Conservation (phyloP, 495 filamentous ascomycete genomes). For the Aspergillus leporis region DNA sequence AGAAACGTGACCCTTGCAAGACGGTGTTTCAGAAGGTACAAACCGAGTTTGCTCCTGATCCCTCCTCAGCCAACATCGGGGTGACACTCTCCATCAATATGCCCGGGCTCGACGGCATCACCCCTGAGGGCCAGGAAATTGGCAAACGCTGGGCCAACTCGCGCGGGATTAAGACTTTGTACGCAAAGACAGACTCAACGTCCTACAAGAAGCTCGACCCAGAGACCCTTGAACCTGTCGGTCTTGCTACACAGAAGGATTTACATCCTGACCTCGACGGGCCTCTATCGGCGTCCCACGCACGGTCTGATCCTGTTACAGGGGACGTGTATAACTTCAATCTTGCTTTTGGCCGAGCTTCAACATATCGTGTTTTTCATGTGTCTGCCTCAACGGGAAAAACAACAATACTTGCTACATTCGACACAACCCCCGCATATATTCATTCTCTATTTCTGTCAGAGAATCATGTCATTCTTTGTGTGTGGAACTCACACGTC, state of each 20-base stretch:
- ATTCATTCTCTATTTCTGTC: conserved; percentile 75
- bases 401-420: conserved; percentile 69
- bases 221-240: conserved; percentile 68
- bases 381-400: conserved; percentile 59
- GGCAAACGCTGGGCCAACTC: conserved; percentile 23
- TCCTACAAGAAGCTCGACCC: conserved; percentile 62
- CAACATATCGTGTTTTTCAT: conserved; percentile 66
- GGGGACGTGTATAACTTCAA: conserved; percentile 83
- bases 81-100: conserved; percentile 62
- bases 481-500: conserved; percentile 58
- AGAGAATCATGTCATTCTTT: conserved; percentile 64
- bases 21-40: conserved; percentile 67
- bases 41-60: conserved; percentile 46
- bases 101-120: conserved; percentile 42
- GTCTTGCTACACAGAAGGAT: conserved; percentile 51
- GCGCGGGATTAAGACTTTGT: conserved; percentile 48
- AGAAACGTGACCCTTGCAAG: conserved; percentile 67
- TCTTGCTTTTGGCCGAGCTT: conserved; percentile 45
- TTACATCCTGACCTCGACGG: conserved; percentile 70
- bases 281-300: conserved; percentile 62
- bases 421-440: conserved; percentile 58
- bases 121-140: neutral
- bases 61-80: conserved; percentile 51
- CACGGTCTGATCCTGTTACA: conserved; percentile 66
- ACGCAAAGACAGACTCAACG: conserved; percentile 60